These are phyloP conservation scores for Mallotus japonicus DNA, from an alignment of 441 rosid genomes.

Conservation along the genomic window DNA sequence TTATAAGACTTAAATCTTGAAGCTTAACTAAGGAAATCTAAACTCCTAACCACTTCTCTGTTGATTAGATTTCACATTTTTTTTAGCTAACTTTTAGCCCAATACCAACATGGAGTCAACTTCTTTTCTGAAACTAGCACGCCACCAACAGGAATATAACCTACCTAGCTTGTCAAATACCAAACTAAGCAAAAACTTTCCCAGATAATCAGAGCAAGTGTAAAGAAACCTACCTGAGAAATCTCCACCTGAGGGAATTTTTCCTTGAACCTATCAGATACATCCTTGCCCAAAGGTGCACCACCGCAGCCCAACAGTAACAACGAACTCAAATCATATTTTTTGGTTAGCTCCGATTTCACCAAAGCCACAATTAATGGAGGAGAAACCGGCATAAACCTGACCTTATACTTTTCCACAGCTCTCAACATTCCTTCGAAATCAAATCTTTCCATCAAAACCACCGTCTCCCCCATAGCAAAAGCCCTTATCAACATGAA, in stretches of 20 bases:
- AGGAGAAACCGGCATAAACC: constrained; percentile 74
- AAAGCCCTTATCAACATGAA: constrained; percentile 49
- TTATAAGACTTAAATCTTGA: no score
- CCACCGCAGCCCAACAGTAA: constrained; percentile 66
- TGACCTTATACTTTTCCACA: constrained; percentile 57
- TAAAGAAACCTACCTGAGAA: constrained; percentile 33
- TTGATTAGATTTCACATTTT: background rate
- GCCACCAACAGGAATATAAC: no score
- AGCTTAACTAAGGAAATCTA: no score
- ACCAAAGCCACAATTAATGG: constrained; percentile 65
- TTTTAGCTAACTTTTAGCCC: background rate
- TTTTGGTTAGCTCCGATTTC: constrained; percentile 59
- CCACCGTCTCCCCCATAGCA: constrained; percentile 57
- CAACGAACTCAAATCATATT: constrained; percentile 67
- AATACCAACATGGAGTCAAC: no score
- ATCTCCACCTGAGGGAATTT: constrained; percentile 65
- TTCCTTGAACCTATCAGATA: constrained; percentile 51
- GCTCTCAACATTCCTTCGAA: constrained; percentile 59
- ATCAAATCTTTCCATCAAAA: constrained; percentile 67
- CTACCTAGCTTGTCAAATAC: no score
- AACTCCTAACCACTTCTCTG: no score
- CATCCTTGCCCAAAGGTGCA: constrained; percentile 71
- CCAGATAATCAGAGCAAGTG: background rate
- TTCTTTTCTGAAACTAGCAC: no score
- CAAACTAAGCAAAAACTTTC: no score